Evolutionary conservation across 345 rosid species (phyloP).

Genomic region (Heritiera littoralis): DNA sequence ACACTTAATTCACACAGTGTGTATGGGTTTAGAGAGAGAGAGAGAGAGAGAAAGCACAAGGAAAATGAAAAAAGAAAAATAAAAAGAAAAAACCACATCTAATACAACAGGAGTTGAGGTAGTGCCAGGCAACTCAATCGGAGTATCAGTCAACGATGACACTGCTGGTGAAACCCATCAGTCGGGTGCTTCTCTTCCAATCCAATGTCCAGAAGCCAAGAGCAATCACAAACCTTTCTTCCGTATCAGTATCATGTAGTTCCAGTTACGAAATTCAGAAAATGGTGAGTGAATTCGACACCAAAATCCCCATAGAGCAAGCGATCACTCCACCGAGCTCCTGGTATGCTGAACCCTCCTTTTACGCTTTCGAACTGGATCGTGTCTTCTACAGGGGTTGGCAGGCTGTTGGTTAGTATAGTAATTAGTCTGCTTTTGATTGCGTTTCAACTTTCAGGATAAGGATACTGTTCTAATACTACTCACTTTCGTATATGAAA

Average conservation of each 20-base stretch:
- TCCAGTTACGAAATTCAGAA: conserved; percentile 10
- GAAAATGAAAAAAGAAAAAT: too few species aligned
- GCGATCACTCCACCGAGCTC: conserved; percentile 80
- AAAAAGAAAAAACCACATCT: too few species aligned
- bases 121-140: background rate
- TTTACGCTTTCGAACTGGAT: conserved; percentile 58
- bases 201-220: background rate
- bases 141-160: background rate
- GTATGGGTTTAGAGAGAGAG: too few species aligned
- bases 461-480: background rate
- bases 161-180: conserved; percentile 9
- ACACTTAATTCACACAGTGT: too few species aligned
- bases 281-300: conserved; percentile 55
- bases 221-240: background rate
- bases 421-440: background rate
- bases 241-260: background rate
- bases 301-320: conserved; percentile 61
- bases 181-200: background rate
- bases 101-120: too few species aligned
- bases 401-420: conserved; percentile 72
- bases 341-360: conserved; percentile 75
- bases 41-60: too few species aligned
- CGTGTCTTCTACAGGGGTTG: conserved; percentile 80
- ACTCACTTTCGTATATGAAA: background rate
- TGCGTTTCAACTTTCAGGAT: background rate